Conservation (phyloP, 495 filamentous ascomycete species). For the Penicillium arizonense region DNA sequence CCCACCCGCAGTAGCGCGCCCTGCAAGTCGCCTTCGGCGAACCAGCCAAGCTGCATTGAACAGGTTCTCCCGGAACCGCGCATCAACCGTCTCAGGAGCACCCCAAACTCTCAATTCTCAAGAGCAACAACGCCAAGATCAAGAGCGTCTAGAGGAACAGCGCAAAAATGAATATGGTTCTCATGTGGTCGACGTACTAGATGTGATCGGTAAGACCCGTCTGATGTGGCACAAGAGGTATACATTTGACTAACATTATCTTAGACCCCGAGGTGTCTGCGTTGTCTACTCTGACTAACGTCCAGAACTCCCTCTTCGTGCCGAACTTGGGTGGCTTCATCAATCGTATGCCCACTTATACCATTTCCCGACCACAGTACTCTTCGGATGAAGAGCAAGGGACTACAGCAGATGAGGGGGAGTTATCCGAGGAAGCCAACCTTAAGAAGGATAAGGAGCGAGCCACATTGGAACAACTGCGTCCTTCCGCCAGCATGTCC, state of each 20-base stretch:
- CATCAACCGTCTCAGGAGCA: slow-evolving; percentile 30
- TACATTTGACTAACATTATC: background rate
- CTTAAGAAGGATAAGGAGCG: slow-evolving; percentile 18
- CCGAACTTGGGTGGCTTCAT: slow-evolving; percentile 65
- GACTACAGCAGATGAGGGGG: slow-evolving; percentile 31
- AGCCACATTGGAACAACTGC: slow-evolving; percentile 27
- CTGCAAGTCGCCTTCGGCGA: slow-evolving; percentile 30
- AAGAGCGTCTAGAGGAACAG: slow-evolving; percentile 5
- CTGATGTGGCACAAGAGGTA: background rate
- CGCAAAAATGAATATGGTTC: slow-evolving; percentile 48
- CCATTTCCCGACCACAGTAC: slow-evolving; percentile 52
- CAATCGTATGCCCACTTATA: slow-evolving; percentile 73
- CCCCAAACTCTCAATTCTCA: slow-evolving; percentile 15
- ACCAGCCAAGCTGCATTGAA: slow-evolving; percentile 34
- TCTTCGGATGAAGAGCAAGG: slow-evolving; percentile 31
- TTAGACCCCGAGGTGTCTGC: slow-evolving; percentile 74
- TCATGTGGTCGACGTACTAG: slow-evolving; percentile 65
- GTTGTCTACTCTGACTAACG: slow-evolving; percentile 72
- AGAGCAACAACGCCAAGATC: slow-evolving; percentile 1
- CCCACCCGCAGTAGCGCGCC: slow-evolving; percentile 15
- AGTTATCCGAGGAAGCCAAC: slow-evolving; percentile 21
- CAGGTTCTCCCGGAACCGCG: slow-evolving; percentile 36
- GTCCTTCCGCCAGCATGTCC: slow-evolving; percentile 30
- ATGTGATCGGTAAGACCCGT: slow-evolving; percentile 61
- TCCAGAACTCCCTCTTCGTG: slow-evolving; percentile 76